Percentiles rank a stretch among this genome's conserved stretches.
phyloP scores from a whole-genome alignment of 2,329 filamentous ascomycete genomes.

The Huntiella savannae region DNA sequence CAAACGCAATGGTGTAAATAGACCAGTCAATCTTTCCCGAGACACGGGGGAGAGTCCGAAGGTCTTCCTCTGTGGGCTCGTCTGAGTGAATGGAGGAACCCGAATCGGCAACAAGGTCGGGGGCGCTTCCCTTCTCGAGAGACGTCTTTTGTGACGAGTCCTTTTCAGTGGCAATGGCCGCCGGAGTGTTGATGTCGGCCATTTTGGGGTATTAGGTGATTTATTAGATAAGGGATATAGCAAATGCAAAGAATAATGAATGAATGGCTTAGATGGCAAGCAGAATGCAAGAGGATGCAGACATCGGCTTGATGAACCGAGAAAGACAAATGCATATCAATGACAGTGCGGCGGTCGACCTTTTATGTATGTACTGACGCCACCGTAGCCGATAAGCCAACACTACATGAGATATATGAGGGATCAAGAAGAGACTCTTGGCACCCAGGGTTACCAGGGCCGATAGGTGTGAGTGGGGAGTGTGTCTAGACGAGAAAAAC shows the following conservation, averaged over 20 bases:
- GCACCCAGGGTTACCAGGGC: too few relatives aligned
- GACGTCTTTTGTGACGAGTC: constrained; percentile 1
- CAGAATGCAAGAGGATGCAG: too few relatives aligned
- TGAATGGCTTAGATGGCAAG: too few relatives aligned
- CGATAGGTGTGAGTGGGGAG: too few relatives aligned
- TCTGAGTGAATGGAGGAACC: constrained; percentile 18
- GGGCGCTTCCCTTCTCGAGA: constrained; percentile 13
- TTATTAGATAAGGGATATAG: neutral
- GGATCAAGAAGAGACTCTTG: too few relatives aligned
- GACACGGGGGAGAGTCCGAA: constrained; percentile 40
- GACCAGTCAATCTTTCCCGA: constrained; percentile 45
- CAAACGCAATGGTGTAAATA: constrained; percentile 51
- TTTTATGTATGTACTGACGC: too few relatives aligned
- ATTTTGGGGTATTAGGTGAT: neutral
- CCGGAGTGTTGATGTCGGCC: constrained; percentile 2
- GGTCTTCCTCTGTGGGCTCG: constrained; percentile 41
- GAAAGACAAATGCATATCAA: too few relatives aligned
- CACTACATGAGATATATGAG: too few relatives aligned
- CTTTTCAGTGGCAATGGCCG: neutral
- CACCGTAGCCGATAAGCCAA: too few relatives aligned
- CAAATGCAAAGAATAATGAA: neutral
- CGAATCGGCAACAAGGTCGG: constrained; percentile 13
- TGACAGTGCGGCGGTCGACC: too few relatives aligned
- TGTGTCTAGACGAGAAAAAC: too few relatives aligned
- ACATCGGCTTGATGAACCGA: too few relatives aligned